Conservation (phyloP, 2,329 filamentous ascomycete species). For the Aspergillus awamori region DNA sequence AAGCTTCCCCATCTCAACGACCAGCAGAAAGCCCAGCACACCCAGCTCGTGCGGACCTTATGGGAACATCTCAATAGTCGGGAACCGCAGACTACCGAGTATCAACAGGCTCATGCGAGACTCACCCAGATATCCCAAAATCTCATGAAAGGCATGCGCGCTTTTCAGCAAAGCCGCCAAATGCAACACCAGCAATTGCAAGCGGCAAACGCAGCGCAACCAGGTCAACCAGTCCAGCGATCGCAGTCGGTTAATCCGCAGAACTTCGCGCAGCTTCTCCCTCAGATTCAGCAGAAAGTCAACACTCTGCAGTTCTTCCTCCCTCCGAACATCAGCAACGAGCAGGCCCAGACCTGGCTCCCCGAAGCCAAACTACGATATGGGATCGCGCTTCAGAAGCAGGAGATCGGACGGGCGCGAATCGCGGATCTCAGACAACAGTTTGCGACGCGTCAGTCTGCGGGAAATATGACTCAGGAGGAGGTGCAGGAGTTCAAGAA, state of each 20-base stretch:
- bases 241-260: constrained; percentile 42
- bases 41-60: constrained; percentile 55
- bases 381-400: constrained; percentile 52
- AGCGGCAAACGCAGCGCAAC: constrained; percentile 21
- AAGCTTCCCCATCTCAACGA: constrained; percentile 57
- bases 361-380: constrained; percentile 51
- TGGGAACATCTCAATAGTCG: constrained; percentile 57
- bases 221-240: constrained; percentile 32
- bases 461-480: constrained; percentile 45
- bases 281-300: constrained; percentile 51
- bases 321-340: constrained; percentile 48
- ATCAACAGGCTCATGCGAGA: constrained; percentile 54
- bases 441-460: constrained; percentile 40
- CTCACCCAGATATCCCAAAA: constrained; percentile 55
- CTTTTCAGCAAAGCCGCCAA: constrained; percentile 48
- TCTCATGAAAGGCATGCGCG: constrained; percentile 56
- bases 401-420: constrained; percentile 50
- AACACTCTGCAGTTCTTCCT: constrained; percentile 48
- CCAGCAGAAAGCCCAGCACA: constrained; percentile 59
- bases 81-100: constrained; percentile 52
- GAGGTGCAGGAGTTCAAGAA: constrained; percentile 49
- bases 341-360: constrained; percentile 50
- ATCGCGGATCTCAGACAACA: constrained; percentile 46
- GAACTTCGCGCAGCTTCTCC: constrained; percentile 46
- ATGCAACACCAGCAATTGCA: constrained; percentile 36